Evolutionary conservation across 768 basidiomycete species (phyloP).

Genomic region (Dendrothele bispora): DNA sequence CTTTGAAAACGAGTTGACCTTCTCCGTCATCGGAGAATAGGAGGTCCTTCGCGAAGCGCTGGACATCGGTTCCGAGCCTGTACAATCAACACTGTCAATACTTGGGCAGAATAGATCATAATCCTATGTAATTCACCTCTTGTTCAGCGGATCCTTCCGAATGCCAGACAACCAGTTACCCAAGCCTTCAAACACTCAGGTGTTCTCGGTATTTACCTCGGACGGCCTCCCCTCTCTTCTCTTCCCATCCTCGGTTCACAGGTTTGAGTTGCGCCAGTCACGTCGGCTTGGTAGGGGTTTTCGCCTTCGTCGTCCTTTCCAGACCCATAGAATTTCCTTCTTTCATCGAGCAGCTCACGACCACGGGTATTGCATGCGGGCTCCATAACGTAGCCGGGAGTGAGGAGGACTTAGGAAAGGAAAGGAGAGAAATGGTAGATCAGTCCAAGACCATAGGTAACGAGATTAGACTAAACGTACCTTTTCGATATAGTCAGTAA

Average conservation of each 20-base stretch:
- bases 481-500: slow-evolving; percentile 67
- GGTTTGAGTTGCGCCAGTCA: not conserved
- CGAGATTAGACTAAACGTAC: too few relatives aligned
- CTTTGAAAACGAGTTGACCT: slow-evolving; percentile 86
- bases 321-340: slow-evolving; percentile 68
- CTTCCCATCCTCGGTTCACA: too few relatives aligned
- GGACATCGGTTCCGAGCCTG: slow-evolving; percentile 55
- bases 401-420: slow-evolving; percentile 60
- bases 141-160: slow-evolving; percentile 71
- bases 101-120: not conserved
- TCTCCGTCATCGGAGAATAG: slow-evolving; percentile 79
- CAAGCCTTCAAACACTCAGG: slow-evolving; percentile 70
- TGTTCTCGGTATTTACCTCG: slow-evolving; percentile 56
- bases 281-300: not conserved
- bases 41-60: slow-evolving; percentile 75
- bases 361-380: slow-evolving; percentile 71
- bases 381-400: slow-evolving; percentile 85
- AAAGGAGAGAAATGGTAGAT: not conserved
- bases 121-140: slow-evolving; percentile 34
- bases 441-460: too few relatives aligned
- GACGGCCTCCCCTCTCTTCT: slow-evolving; percentile 29
- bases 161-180: slow-evolving; percentile 83
- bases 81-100: not conserved
- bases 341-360: slow-evolving; percentile 60
- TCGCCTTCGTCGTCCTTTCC: not conserved